Conservation (phyloP, 805 yeast genomes). For the Cyberlindnera xylosilytica region DNA sequence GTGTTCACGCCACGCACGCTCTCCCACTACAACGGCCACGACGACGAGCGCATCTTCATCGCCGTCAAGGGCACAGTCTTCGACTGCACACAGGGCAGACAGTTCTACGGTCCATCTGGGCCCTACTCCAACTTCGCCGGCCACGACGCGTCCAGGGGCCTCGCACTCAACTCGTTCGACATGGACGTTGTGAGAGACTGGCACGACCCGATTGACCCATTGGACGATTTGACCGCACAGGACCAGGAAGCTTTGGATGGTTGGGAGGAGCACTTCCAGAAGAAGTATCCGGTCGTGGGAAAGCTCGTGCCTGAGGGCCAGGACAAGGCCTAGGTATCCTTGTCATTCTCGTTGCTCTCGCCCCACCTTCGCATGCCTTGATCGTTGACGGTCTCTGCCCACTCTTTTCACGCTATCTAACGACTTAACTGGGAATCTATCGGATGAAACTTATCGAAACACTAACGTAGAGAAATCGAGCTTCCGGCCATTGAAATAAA, state of each 20-base stretch:
- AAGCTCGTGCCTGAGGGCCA: constrained; percentile 44
- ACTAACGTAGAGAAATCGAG: too few species aligned
- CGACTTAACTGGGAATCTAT: neutral
- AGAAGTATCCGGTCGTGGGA: constrained; percentile 83
- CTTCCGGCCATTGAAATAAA: too few species aligned
- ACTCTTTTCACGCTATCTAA: neutral
- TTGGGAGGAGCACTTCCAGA: constrained; percentile 82
- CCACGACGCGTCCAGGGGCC: constrained; percentile 89
- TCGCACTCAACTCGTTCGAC: constrained; percentile 87
- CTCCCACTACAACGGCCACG: constrained; percentile 75
- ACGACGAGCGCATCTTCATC: constrained; percentile 75
- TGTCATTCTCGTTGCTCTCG: neutral
- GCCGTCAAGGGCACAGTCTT: constrained; percentile 85
- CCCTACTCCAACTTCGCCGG: constrained; percentile 96
- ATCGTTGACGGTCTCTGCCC: too few species aligned
- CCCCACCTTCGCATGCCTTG: too few species aligned
- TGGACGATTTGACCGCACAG: constrained; percentile 54
- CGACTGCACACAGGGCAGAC: constrained; percentile 76
- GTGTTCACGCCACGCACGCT: constrained; percentile 72
- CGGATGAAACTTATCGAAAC: too few species aligned
- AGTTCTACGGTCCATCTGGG: constrained; percentile 94
- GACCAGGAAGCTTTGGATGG: constrained; percentile 70
- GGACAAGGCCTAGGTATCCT: neutral
- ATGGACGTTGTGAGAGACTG: constrained; percentile 57
- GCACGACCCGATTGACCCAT: constrained; percentile 74